Evolutionary conservation across 2,329 filamentous ascomycete genomes (phyloP), one percentile per base, ranked within the genome.

Genomic region (Cordyceps cateniannulata): DNA sequence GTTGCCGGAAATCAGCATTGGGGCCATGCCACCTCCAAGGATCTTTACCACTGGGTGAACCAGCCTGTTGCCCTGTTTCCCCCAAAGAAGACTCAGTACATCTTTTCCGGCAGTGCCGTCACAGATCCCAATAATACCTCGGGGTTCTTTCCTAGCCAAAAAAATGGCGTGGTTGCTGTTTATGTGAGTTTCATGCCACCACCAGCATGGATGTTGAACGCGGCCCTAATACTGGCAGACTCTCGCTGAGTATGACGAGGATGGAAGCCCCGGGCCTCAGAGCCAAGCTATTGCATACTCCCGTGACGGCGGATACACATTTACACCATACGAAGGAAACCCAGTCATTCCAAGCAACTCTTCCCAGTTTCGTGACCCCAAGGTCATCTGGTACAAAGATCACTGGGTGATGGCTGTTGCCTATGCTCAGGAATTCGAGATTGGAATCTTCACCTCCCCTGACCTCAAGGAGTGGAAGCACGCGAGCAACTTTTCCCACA

Each of bases 11-110:
- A 85, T 62, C 81, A 87, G 66, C 84, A 87, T 65, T 88, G 85
- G 86, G 85, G 86, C 10, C 85, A 88, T 66, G 85, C 85, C 2
- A 87, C 85, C 1, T 84, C 80, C 35, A 67, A 72, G 16, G 85
- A 89, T 65, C 72, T 88, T 1, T 87, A 85, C 66, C 80, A 82
- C 62, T 89, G 85, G 86, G 75, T 74, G 1, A 87, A 88, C 64
- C 85, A 88, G 66, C 80, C 81, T 5, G 83, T 88, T 64, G 85
- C 85, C 10, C 73, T 89, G 4, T 82, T 75, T 50, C 80, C 81
- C 0, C 73, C 76, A 0, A 73, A 77, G 29, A 68, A 78, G 20
- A 72, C 70, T 0, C 71, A 75, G 14, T 77, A 72, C 59, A 78
- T 82, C 48, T 84, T 80, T 63, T 80, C 79, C 0, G 81, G 84